phyloP scores from a whole-genome alignment of 2,329 filamentous ascomycete genomes.

The Calonectria hongkongensis region DNA sequence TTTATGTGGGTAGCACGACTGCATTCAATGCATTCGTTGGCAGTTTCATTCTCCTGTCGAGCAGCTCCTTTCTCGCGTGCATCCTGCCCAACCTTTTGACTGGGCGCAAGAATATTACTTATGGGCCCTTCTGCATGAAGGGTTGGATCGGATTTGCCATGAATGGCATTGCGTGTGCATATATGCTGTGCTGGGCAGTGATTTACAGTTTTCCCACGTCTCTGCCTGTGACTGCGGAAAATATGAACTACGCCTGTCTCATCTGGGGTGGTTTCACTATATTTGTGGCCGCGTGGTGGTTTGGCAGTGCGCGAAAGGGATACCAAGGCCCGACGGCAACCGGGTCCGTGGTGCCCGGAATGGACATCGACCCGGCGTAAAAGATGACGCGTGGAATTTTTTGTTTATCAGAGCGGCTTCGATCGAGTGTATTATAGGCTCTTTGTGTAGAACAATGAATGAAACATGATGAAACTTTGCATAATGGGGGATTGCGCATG shows the following conservation, averaged over 20 bases:
- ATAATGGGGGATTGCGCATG: not conserved
- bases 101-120: constrained; percentile 59
- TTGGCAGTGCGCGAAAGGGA: constrained; percentile 55
- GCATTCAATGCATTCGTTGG: constrained; percentile 82
- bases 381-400: constrained; percentile 6
- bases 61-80: constrained; percentile 73
- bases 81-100: constrained; percentile 75
- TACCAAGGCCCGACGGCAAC: constrained; percentile 52
- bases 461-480: constrained; percentile 6
- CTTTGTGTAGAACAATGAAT: not conserved
- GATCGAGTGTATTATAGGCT: not conserved
- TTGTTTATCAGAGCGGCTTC: constrained; percentile 12
- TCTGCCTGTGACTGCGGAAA: constrained; percentile 65
- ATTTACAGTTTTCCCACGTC: constrained; percentile 77
- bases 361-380: constrained; percentile 45
- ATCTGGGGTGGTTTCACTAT: constrained; percentile 66
- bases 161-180: constrained; percentile 71
- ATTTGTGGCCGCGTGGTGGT: constrained; percentile 65
- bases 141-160: constrained; percentile 68
- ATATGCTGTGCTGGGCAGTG: constrained; percentile 77
- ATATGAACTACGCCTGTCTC: constrained; percentile 72
- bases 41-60: constrained; percentile 62
- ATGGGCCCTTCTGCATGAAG: constrained; percentile 76
- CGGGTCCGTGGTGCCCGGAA: constrained; percentile 47
- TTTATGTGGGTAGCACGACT: constrained; percentile 79